Percentiles rank a stretch among this genome's conserved stretches.
These are phyloP conservation scores for Ilex paraguariensis DNA, from an alignment of 305 asterid species.

Conservation along the genomic window DNA sequence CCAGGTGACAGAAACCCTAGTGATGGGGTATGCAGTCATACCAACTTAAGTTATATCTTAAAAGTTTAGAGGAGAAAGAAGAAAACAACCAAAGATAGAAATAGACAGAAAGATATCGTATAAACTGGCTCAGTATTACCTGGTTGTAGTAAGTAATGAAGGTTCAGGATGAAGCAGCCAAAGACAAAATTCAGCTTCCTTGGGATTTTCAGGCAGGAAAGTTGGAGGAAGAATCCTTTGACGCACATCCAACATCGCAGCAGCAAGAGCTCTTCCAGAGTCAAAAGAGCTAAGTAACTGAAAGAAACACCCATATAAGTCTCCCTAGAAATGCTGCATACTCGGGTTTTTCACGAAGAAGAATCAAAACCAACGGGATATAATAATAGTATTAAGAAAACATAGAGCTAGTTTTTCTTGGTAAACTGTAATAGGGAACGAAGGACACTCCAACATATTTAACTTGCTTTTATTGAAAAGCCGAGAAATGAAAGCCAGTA, in stretches of 20 bases:
- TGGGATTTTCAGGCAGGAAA: constrained; percentile 76
- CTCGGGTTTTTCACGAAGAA: constrained; percentile 7
- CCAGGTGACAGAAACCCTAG: no score
- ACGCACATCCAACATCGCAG: constrained; percentile 84
- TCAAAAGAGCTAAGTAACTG: constrained; percentile 88
- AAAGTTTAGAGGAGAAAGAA: no score
- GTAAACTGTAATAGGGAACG: no score
- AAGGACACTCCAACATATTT: no score
- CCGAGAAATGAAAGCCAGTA: no score
- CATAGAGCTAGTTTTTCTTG: no score
- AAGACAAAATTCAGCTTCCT: constrained; percentile 95
- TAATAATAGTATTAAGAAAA: no score
- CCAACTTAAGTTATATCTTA: no score
- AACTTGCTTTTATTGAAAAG: no score
- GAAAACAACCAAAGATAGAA: no score
- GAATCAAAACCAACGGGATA: constrained; percentile 5
- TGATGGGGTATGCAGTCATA: no score
- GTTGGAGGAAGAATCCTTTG: constrained; percentile 92
- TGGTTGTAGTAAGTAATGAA: constrained; percentile 70
- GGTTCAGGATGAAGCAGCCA: constrained; percentile 97
- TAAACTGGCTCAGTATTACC: constrained; percentile 27
- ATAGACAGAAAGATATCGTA: no score
- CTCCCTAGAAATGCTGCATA: constrained; percentile 17
- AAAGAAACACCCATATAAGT: constrained; percentile 27
- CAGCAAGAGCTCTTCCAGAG: constrained; percentile 68